A percentile compares a stretch with the other conserved stretches of the same genome.
Evolutionary conservation across 2,329 filamentous ascomycete species (phyloP).

Genomic region (Alternaria conjuncta): DNA sequence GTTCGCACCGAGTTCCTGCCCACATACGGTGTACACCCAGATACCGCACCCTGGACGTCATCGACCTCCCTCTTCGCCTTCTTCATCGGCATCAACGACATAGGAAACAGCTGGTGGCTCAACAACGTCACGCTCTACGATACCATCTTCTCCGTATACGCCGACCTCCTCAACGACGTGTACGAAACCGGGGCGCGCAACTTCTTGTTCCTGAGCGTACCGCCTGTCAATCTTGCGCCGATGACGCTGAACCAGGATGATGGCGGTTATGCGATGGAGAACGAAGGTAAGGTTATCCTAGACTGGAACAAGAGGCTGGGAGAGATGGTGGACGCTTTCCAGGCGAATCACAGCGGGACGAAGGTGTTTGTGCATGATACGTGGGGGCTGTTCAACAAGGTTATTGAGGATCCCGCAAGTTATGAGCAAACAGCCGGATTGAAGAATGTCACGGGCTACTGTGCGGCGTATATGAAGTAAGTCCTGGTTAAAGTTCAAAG

Average conservation of each 20-base stretch:
- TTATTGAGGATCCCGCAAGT: conserved; percentile 60
- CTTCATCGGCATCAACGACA: conserved; percentile 65
- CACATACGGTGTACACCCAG: conserved; percentile 45
- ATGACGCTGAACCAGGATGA: conserved; percentile 50
- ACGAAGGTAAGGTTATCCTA: conserved; percentile 54
- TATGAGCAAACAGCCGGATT: conserved; percentile 59
- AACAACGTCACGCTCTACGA: conserved; percentile 45
- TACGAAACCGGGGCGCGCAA: conserved; percentile 57
- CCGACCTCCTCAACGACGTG: conserved; percentile 46
- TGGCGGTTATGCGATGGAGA: conserved; percentile 37
- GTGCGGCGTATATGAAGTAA: conserved; percentile 60
- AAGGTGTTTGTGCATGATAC: conserved; percentile 61
- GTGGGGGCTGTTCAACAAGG: conserved; percentile 58
- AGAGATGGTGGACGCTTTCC: conserved; percentile 52
- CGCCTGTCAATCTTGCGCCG: conserved; percentile 60
- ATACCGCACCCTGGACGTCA: conserved; percentile 52
- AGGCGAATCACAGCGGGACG: conserved; percentile 46
- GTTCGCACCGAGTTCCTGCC: conserved; percentile 54
- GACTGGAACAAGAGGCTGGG: conserved; percentile 60
- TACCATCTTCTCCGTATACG: conserved; percentile 48
- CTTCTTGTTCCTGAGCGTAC: conserved; percentile 57
- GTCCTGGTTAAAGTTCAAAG: too few species aligned
- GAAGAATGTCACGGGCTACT: conserved; percentile 64
- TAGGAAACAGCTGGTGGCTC: conserved; percentile 57
- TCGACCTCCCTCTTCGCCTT: conserved; percentile 57